Conservation (phyloP, 2,329 filamentous ascomycete genomes). For the Trichoderma endophyticum region DNA sequence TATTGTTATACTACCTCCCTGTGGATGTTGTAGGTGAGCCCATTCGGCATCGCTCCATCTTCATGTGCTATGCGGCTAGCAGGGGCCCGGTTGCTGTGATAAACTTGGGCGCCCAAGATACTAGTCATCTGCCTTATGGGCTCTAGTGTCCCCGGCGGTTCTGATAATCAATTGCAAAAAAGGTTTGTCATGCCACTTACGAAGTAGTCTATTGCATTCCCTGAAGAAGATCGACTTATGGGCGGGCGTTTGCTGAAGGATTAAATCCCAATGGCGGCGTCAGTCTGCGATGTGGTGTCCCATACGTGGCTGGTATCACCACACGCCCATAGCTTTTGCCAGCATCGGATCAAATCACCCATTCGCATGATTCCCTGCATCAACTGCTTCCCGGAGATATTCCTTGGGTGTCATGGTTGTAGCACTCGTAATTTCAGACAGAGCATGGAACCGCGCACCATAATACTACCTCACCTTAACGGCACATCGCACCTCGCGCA, state of each 20-base stretch:
- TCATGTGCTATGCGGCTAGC: background rate
- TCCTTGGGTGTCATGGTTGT: background rate
- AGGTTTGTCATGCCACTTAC: slow-evolving; percentile 1
- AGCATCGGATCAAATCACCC: background rate
- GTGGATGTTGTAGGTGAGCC: background rate
- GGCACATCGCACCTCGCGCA: background rate
- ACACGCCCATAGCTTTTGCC: background rate
- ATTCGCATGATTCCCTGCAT: background rate
- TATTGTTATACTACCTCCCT: background rate
- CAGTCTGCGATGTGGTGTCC: background rate
- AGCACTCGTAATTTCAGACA: background rate
- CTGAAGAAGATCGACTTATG: background rate
- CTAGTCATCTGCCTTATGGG: background rate
- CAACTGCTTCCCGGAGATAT: background rate
- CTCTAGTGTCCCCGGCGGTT: background rate
- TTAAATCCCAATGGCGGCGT: background rate
- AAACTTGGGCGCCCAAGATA: background rate
- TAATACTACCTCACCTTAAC: background rate
- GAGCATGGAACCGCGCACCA: background rate
- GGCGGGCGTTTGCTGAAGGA: background rate
- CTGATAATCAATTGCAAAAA: background rate
- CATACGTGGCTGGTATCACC: background rate
- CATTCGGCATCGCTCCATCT: slow-evolving; percentile 4
- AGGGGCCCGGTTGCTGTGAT: background rate
- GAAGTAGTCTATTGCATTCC: background rate